Conservation (phyloP, 2,329 filamentous ascomycete genomes). For the Orbilia blumenaviensis region DNA sequence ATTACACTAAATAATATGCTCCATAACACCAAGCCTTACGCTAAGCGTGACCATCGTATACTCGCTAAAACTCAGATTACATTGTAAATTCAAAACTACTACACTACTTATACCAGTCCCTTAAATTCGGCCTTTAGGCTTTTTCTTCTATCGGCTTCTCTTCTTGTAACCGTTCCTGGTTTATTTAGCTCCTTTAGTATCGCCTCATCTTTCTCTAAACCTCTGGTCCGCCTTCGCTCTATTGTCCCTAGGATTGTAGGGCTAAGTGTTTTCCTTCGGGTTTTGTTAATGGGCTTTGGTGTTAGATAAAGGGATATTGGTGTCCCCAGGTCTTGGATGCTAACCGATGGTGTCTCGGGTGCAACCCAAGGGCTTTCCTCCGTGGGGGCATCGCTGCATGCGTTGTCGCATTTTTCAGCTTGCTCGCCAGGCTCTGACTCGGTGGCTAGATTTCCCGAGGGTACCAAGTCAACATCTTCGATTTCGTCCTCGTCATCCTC, state of each 20-base stretch:
- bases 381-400: not conserved
- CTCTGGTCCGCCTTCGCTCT: constrained; percentile 32
- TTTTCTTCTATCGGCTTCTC: constrained; percentile 36
- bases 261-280: constrained; percentile 19
- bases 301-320: not conserved
- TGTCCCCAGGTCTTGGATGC: not conserved
- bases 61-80: not conserved
- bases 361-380: not conserved
- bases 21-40: not conserved
- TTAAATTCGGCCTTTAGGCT: constrained; percentile 38
- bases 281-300: not conserved
- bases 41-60: not conserved
- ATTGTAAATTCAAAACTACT: not conserved
- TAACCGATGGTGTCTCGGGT: not conserved
- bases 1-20: not conserved
- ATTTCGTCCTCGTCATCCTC: constrained; percentile 17
- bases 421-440: not conserved
- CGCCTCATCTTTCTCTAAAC: constrained; percentile 39
- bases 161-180: constrained; percentile 30
- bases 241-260: not conserved
- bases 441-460: not conserved
- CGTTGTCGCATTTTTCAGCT: too few relatives aligned
- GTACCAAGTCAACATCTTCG: constrained; percentile 35
- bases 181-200: constrained; percentile 36
- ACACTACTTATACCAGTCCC: constrained; percentile 9